Base-by-base conservation (phyloP, 495 filamentous ascomycete genomes). In the Penicillium parvum region DNA sequence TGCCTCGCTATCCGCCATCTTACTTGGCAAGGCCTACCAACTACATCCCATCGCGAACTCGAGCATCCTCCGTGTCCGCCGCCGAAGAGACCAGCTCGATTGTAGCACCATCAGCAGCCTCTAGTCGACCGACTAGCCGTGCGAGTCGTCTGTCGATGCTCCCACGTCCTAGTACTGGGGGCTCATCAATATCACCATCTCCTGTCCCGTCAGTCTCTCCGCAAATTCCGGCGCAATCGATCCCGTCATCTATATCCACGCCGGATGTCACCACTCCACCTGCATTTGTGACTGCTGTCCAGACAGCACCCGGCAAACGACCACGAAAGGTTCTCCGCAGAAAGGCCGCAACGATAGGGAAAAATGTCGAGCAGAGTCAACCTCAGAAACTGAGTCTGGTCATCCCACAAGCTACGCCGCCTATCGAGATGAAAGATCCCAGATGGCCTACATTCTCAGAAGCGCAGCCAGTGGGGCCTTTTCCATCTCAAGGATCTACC, bases 321-420 rank as follows among this genome's bases (percentile, higher is more conserved):
- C 47, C 58, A 37, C 60, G 68, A 38, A 73, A 73, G 47, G 60
- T 72, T 33, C 53, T 73, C 27, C 63, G 70, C 42, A 63, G 70
- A 41, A 71, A 55, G 41, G 63, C 66, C 26, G 62, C 68, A 3
- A 66, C 63, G 40, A 71, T 71, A 49, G 68, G 64, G 19, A 63
- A 59, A 33, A 50, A 66, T 50, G 53, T 52, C 23, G 52, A 55
- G 20, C 48, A 51, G 20, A 55, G 28, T 20, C 56, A 55, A 34
- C 49, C 61, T 7, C 49, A 64, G 43, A 68, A 63, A 21, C 49
- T 68, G 10, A 64, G 65, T 35, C 52, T 69, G 21, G 56, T 66
- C 12, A 71, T 71, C 32, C 65, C 67, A 4, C 55, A 52, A 38
- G 43, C 28, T 27, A 7, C 44, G 29, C 40, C 43, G 11, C 27